Percentiles rank a stretch among this genome's conserved stretches.
phyloP scores from a whole-genome alignment of 164 flowering plant species.

The Amborella trichopoda region DNA sequence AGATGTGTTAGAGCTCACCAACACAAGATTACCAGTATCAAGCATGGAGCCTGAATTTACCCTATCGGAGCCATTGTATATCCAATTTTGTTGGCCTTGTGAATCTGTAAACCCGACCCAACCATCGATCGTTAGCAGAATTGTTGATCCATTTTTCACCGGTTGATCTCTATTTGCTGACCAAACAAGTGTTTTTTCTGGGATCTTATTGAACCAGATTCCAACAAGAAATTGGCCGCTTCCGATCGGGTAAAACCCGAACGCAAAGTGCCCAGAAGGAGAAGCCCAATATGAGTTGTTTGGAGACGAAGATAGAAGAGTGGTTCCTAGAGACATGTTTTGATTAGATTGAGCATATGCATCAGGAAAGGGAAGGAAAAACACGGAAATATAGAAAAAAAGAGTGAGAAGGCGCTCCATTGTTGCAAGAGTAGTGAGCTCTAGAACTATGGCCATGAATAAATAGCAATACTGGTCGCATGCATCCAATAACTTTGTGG shows the following conservation, averaged over 20 bases:
- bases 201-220: conserved; percentile 23
- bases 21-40: conserved; percentile 19
- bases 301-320: conserved; percentile 5
- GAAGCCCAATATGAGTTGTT: conserved; percentile 18
- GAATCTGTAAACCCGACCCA: conserved; percentile 6
- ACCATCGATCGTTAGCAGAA: conserved; percentile 8
- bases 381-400: not conserved
- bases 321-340: conserved; percentile 7
- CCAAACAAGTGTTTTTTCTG: conserved; percentile 19
- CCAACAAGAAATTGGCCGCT: conserved; percentile 13
- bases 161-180: conserved; percentile 20
- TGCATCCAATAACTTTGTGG: too few relatives aligned
- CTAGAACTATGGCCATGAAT: too few relatives aligned
- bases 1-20: conserved; percentile 1
- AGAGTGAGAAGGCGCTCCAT: not conserved
- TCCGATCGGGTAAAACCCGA: conserved; percentile 18
- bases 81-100: not conserved
- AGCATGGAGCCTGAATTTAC: conserved; percentile 12
- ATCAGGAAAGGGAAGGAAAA: not conserved
- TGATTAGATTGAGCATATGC: not conserved
- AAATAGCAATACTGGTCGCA: too few relatives aligned
- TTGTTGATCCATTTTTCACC: conserved; percentile 7
- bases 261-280: conserved; percentile 19
- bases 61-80: not conserved
- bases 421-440: too few relatives aligned